A percentile compares a stretch with the other conserved stretches of the same genome.
These are phyloP conservation scores for Polyplosphaeria fusca DNA, from an alignment of 495 filamentous ascomycete genomes.

Conservation along the genomic window DNA sequence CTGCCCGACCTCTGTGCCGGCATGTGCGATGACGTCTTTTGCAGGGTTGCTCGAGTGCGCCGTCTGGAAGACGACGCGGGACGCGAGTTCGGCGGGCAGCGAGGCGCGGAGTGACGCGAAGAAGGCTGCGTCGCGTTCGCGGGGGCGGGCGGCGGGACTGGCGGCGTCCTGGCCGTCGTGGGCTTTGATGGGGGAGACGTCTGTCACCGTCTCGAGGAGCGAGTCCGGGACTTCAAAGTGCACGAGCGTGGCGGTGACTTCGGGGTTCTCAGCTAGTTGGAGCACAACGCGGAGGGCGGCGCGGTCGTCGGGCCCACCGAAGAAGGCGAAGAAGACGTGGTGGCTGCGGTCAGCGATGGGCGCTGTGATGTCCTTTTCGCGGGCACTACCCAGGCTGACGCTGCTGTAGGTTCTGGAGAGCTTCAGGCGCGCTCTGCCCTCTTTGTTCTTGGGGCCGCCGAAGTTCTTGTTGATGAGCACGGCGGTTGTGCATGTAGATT, in stretches of 20 bases:
- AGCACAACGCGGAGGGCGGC: slow-evolving; percentile 75
- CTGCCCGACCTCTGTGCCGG: slow-evolving; percentile 59
- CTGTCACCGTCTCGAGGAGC: slow-evolving; percentile 23
- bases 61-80: slow-evolving; percentile 59
- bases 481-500: slow-evolving; percentile 64
- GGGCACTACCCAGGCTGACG: slow-evolving; percentile 56
- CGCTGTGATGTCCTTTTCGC: slow-evolving; percentile 42
- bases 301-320: slow-evolving; percentile 83
- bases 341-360: slow-evolving; percentile 66
- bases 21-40: slow-evolving; percentile 42
- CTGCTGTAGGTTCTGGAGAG: slow-evolving; percentile 49
- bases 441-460: slow-evolving; percentile 48
- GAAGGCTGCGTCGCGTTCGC: slow-evolving; percentile 55
- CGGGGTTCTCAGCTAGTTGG: slow-evolving; percentile 71
- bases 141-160: background rate
- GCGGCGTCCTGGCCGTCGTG: background rate
- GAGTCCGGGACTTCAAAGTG: slow-evolving; percentile 47
- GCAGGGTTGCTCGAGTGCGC: slow-evolving; percentile 29
- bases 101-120: slow-evolving; percentile 62
- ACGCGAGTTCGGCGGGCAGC: slow-evolving; percentile 54
- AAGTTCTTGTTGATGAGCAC: slow-evolving; percentile 78
- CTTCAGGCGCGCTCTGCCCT: slow-evolving; percentile 40
- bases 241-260: slow-evolving; percentile 71
- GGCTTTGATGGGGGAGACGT: background rate
- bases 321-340: slow-evolving; percentile 83